Base-by-base conservation (phyloP, 257 asterid genomes). In the Cinchona pubescens region DNA sequence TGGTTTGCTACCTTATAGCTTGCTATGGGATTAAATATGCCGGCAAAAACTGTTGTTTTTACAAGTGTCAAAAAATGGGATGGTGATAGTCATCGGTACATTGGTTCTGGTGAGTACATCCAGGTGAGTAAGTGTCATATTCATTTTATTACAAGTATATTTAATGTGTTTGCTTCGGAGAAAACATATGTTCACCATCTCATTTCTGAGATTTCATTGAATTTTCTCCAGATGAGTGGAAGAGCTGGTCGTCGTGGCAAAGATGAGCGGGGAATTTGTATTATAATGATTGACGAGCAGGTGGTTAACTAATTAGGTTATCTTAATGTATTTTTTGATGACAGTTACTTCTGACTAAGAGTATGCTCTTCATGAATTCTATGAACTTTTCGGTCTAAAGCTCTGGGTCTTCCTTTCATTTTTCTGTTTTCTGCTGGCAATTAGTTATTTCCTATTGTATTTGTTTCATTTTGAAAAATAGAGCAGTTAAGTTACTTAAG, bases 211-310 rank as follows among this genome's bases (percentile, higher is more conserved):
- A 75, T 69, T 69, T 68, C 21, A 81, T 45, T 86, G 10, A 59
- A 75, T 67, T 78, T 78, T 71, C 72, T 83, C 62, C 79, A 94
- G 97, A 94, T 94, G 99, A 94, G 99, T 83, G 99, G 99, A 78
- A 92, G 99, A 88, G 99, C 99, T 83, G 98, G 99, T 76, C 99
- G 99, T 12, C 97, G 99, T 82, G 99, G 99, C 75, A 94, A 94
- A 89, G 98, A 94, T 90, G 95, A 84, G 70, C 89, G 91, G 68
- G 98, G 98, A 49, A 94, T 94, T 79, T 94, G 99, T 85, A 88
- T 94, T 61, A 90, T 94, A 81, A 94, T 94, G 99, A 79, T 94
- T 74, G 97, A 92, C 72, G 99, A 92, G 81, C 86, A 92, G 96
- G 99, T 94, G 46, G 27, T 30, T 49, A 30, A 51, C 27, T 43